Base-by-base conservation (phyloP, 192 early-diverging fungal genomes). In the Phlyctochytrium arcticum region DNA sequence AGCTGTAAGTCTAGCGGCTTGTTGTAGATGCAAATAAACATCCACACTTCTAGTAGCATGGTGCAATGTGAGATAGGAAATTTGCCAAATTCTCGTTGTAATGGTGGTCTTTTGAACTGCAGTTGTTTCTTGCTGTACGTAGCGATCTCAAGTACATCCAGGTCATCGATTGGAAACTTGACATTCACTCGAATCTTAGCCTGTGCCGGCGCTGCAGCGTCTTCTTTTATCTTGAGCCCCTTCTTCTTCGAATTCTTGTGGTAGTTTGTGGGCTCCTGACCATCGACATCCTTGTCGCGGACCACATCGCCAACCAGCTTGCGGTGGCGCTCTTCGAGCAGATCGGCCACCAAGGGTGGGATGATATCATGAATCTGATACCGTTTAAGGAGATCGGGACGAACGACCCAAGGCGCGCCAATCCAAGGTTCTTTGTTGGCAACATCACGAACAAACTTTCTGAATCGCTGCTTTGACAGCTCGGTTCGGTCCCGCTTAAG, bases 91-190 rank as follows among this genome's bases (percentile, higher is more conserved):
- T 85, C 81, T 9, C 56, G 60, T 8, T 49, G 48, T 9, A 78
- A 67, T 10, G 24, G 39, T 15, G 88, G 90, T 24, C 78, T 54
- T 19, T 67, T 51, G 31, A 75, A 39, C 35, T 76, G 35, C 56
- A 27, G 31, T 66, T 59, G 70, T 27, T 24, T 35, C 59, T 59
- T 26, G 74, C 64, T 0, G 69, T 64, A 17, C 57, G 75, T 62
- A 69, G 84, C 74, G 56, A 60, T 46, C 32, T 76, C 66, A 3
- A 85, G 73, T 26, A 90, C 72, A 24, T 91, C 90, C 37, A 91
- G 65, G 74, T 97, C 93, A 53, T 96, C 92, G 3, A 90, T 85
- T 4, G 94, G 94, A 58, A 88, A 90, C 61, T 86, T 87, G 39
- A 89, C 73, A n/a, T 35, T 33, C 24, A 34, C 35, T n/a, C 15